phyloP scores from a whole-genome alignment of 371 early-diverging fungal species.

The Thermomucor indicae-seudaticae region DNA sequence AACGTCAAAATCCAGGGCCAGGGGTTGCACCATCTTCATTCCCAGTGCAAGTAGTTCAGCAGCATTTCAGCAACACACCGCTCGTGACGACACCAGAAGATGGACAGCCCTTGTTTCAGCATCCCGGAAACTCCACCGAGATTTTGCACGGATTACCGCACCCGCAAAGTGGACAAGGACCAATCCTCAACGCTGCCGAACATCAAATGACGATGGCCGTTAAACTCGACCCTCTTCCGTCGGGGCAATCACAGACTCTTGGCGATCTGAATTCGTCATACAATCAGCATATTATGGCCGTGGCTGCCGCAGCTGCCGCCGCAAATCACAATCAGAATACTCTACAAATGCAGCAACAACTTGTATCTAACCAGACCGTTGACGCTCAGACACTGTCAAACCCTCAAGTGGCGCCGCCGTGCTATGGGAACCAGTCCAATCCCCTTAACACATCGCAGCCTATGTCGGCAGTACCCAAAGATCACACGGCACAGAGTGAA shows the following conservation, averaged over 20 bases:
- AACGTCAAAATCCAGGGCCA: conserved; percentile 1
- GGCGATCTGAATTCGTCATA: conserved; percentile 1
- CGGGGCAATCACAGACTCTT: not conserved
- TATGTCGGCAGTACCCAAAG: too few relatives aligned
- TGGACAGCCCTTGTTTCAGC: conserved; percentile 10
- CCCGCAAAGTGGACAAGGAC: not conserved
- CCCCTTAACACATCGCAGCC: too few relatives aligned
- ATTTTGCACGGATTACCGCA: not conserved
- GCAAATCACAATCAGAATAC: not conserved
- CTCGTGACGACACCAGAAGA: conserved; percentile 13
- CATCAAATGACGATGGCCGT: conserved; percentile 1
- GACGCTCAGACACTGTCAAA: conserved; percentile 3
- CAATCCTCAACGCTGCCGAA: not conserved
- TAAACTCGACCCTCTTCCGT: not conserved
- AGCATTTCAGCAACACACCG: conserved; percentile 3
- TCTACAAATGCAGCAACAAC: not conserved
- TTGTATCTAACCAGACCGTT: too few relatives aligned
- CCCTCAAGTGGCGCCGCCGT: not conserved
- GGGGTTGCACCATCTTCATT: conserved; percentile 4
- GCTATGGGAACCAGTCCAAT: not conserved
- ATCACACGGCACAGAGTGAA: too few relatives aligned
- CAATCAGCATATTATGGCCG: conserved; percentile 5
- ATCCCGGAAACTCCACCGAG: not conserved
- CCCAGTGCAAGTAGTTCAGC: conserved; percentile 2
- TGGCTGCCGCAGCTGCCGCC: conserved; percentile 5